Evolutionary conservation across 306 rosid species (phyloP).

Genomic region (Gillenia trifoliata): DNA sequence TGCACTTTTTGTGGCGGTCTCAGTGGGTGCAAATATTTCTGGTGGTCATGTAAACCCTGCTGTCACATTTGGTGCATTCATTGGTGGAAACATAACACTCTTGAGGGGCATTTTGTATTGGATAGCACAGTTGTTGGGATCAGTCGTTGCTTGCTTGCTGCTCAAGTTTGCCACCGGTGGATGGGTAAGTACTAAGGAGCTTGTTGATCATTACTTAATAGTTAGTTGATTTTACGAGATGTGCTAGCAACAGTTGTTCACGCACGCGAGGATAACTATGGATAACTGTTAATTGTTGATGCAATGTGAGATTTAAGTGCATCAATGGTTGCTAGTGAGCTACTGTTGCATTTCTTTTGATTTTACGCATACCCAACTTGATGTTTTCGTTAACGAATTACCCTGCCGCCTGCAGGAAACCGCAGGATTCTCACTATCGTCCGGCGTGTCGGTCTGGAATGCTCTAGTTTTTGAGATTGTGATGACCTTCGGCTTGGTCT

Average conservation of each 20-base stretch:
- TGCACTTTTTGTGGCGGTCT: slow-evolving; percentile 70
- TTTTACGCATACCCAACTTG: not conserved
- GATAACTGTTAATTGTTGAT: too few relatives aligned
- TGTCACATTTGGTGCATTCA: slow-evolving; percentile 72
- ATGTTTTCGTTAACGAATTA: not conserved
- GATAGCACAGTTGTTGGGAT: slow-evolving; percentile 79
- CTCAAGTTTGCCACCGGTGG: slow-evolving; percentile 79
- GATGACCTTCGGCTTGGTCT: slow-evolving; percentile 74
- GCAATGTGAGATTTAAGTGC: too few relatives aligned
- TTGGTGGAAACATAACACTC: slow-evolving; percentile 73
- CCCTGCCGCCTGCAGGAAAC: slow-evolving; percentile 34
- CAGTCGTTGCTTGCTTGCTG: slow-evolving; percentile 70
- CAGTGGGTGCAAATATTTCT: slow-evolving; percentile 71
- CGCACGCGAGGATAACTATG: too few relatives aligned
- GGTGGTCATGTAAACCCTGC: slow-evolving; percentile 94
- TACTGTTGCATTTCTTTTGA: not conserved
- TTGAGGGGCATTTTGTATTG: slow-evolving; percentile 60
- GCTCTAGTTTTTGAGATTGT: slow-evolving; percentile 69
- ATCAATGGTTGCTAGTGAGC: not conserved
- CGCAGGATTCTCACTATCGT: slow-evolving; percentile 49
- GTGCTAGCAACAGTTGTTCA: too few relatives aligned
- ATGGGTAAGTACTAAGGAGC: slow-evolving; percentile 26
- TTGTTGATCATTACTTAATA: not conserved
- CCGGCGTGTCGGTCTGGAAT: slow-evolving; percentile 52
- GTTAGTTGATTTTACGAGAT: not conserved